These are phyloP conservation scores for slime mould (Dictyostelium discoideum) DNA, from an alignment of 78 protist genomes.

Conservation along the genomic window dicty_2.7 NC_007089.4:542501-543000, in stretches of 20 bases:
- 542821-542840: background rate
- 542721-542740: constrained; percentile 28
- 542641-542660: background rate
- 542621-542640: constrained; percentile 72
- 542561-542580: constrained; percentile 40
- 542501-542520: background rate
- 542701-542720: background rate
- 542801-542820: background rate
- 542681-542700: background rate
- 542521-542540: constrained; percentile 67
- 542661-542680: constrained; percentile 75
- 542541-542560: constrained; percentile 52
- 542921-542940: constrained; percentile 47
- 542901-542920: constrained; percentile 83
- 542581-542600: constrained; percentile 14
- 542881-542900: no score
- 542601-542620: constrained; percentile 11
- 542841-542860: no score
- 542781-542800: no score
- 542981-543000: constrained; percentile 39
- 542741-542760: constrained; percentile 29
- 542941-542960: constrained; percentile 85
- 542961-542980: constrained; percentile 78
- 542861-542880: no score
- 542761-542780: background rate